Percentiles rank a stretch among this genome's conserved stretches.
These are phyloP conservation scores for Citrus sp. DNA, from an alignment of 345 rosid genomes.

Conservation along the genomic window DNA sequence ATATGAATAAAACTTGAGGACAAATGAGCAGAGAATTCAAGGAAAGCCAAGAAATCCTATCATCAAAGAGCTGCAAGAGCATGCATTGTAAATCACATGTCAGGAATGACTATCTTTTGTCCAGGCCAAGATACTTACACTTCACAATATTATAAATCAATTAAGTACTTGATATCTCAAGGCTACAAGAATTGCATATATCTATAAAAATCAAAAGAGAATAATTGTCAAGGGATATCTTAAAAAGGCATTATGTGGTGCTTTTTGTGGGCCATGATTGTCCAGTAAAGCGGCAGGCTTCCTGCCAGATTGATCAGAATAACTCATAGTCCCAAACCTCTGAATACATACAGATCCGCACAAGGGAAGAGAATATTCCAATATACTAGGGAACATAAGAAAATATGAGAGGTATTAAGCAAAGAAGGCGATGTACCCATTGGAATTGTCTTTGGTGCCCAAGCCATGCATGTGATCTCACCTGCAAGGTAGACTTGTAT, in stretches of 20 bases:
- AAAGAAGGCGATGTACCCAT: constrained; percentile 46
- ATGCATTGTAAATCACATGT: not conserved
- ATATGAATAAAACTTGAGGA: not conserved
- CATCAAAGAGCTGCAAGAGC: not conserved
- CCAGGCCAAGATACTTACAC: not conserved
- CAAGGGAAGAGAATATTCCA: not conserved
- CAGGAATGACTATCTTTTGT: not conserved
- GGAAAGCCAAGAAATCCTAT: not conserved
- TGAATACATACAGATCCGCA: not conserved
- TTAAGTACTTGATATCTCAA: not conserved
- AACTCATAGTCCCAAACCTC: not conserved
- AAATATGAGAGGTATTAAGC: not conserved
- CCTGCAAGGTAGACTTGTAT: constrained; percentile 41
- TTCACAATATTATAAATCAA: not conserved
- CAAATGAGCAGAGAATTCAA: not conserved
- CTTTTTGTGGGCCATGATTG: not conserved
- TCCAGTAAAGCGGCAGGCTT: not conserved
- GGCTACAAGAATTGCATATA: not conserved
- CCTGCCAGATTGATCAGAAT: not conserved
- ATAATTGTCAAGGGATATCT: not conserved
- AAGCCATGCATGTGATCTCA: constrained; percentile 72
- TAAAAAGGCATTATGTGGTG: not conserved
- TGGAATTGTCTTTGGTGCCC: constrained; percentile 69
- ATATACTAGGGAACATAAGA: not conserved
- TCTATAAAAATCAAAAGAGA: not conserved